phyloP scores from a whole-genome alignment of 306 rosid species.

The Mimosa pudica region DNA sequence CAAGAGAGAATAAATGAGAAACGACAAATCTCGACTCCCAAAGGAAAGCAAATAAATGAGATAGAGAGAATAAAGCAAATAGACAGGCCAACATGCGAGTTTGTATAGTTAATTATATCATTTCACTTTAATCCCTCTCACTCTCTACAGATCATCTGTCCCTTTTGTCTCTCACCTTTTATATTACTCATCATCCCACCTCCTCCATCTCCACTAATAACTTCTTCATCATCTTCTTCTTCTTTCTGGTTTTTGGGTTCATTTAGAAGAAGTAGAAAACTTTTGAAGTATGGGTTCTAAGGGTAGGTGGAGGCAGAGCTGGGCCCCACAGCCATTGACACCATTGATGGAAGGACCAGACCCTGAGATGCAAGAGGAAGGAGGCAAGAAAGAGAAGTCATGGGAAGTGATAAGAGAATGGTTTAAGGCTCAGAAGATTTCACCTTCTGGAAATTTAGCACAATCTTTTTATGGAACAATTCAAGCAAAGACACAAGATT shows the following conservation, averaged over 20 bases:
- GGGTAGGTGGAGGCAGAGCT: constrained; percentile 57
- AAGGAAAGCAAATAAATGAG: constrained; percentile 30
- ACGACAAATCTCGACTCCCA: constrained; percentile 59
- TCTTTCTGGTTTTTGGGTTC: neutral
- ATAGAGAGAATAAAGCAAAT: constrained; percentile 61
- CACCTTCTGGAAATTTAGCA: neutral
- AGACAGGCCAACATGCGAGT: constrained; percentile 84
- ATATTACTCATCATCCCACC: constrained; percentile 2
- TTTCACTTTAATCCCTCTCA: neutral
- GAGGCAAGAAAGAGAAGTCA: constrained; percentile 8
- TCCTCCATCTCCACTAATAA: constrained; percentile 14
- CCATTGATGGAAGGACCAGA: constrained; percentile 22
- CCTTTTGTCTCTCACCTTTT: constrained; percentile 62
- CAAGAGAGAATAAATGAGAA: constrained; percentile 34
- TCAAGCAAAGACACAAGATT: constrained; percentile 8
- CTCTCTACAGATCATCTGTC: constrained; percentile 63
- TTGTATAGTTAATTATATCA: constrained; percentile 35
- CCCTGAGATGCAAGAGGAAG: constrained; percentile 20
- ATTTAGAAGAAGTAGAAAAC: neutral
- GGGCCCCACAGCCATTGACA: constrained; percentile 23
- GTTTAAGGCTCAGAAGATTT: constrained; percentile 9
- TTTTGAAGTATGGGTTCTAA: constrained; percentile 56
- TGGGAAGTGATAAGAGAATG: constrained; percentile 16
- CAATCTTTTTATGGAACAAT: constrained; percentile 8
- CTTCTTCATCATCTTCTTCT: neutral